Evolutionary conservation across 2,329 filamentous ascomycete genomes (phyloP).

Genomic region (Botrytis pseudocinerea): DNA sequence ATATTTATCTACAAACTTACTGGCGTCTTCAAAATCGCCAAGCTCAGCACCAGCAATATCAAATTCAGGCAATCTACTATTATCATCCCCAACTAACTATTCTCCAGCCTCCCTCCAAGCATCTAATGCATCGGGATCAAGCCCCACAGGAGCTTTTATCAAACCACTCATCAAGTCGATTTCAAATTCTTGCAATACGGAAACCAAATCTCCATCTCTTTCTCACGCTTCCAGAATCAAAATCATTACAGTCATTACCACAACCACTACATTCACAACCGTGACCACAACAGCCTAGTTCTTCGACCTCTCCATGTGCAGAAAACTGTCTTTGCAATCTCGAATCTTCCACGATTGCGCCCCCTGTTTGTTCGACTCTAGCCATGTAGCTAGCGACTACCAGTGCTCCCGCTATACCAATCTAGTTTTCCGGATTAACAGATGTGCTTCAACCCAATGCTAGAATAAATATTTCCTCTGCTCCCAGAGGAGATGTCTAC

Average conservation of each 20-base stretch:
- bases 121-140: neutral
- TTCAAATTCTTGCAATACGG: neutral
- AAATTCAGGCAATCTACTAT: neutral
- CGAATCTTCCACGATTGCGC: neutral
- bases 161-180: neutral
- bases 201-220: neutral
- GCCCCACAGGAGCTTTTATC: neutral
- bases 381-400: neutral
- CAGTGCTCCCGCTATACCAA: neutral
- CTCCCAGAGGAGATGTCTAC: conserved; percentile 4
- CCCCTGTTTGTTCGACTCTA: neutral
- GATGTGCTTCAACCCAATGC: neutral
- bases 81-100: neutral
- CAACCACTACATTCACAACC: neutral
- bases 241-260: neutral
- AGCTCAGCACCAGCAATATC: neutral
- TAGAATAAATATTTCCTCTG: neutral
- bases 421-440: neutral
- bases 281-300: neutral
- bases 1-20: neutral
- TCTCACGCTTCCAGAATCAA: neutral
- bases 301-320: neutral
- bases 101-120: neutral
- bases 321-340: neutral
- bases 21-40: neutral